Conservation (phyloP, 331 rosid genomes). For the Pyracantha coccinea region DNA sequence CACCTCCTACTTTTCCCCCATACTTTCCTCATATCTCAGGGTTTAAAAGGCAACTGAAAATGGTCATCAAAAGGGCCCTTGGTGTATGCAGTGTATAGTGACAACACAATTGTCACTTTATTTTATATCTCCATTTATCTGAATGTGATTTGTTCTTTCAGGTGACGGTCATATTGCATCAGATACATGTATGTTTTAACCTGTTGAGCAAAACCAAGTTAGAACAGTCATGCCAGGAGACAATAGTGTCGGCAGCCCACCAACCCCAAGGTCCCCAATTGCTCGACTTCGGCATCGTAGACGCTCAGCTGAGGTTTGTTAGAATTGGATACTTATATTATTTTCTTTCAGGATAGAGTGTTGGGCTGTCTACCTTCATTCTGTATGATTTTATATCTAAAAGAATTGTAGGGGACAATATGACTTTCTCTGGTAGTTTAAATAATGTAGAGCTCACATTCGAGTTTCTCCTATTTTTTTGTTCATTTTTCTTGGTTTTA, state of each 20-base stretch:
- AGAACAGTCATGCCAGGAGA: slow-evolving; percentile 66
- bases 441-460: background rate
- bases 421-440: slow-evolving; percentile 1
- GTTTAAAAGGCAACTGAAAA: background rate
- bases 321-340: background rate
- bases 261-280: slow-evolving; percentile 29
- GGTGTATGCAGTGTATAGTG: background rate
- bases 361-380: background rate
- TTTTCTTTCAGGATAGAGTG: background rate
- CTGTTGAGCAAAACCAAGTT: slow-evolving; percentile 21
- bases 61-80: background rate
- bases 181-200: slow-evolving; percentile 21
- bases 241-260: slow-evolving; percentile 24
- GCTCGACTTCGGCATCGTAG: slow-evolving; percentile 73
- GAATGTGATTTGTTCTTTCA: slow-evolving; percentile 22
- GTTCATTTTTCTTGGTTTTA: background rate
- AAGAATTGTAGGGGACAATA: background rate
- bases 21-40: too few relatives aligned
- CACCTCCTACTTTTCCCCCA: too few relatives aligned
- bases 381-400: background rate
- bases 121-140: background rate
- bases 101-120: background rate
- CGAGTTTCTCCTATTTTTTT: background rate
- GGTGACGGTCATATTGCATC: slow-evolving; percentile 30
- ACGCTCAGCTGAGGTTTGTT: slow-evolving; percentile 83